These are phyloP conservation scores for Pelargonium citronellum DNA, from an alignment of 441 rosid genomes.

Conservation along the genomic window DNA sequence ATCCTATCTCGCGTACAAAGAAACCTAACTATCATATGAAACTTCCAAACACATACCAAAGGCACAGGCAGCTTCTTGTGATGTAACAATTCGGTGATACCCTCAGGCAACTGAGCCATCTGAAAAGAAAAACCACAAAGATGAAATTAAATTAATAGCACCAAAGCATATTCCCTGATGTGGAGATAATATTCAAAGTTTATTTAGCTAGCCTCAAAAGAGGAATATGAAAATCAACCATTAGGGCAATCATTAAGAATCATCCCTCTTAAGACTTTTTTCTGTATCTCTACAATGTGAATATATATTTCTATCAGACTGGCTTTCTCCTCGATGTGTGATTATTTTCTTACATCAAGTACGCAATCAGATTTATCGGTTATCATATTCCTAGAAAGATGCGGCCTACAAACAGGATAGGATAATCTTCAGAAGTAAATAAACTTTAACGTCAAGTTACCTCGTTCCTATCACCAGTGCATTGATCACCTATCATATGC, in stretches of 20 bases:
- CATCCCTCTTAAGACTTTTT: too few species aligned
- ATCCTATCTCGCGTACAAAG: constrained; percentile 2
- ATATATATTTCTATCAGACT: background rate
- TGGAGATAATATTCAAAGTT: background rate
- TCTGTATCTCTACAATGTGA: background rate
- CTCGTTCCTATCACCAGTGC: constrained; percentile 85
- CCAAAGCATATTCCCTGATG: background rate
- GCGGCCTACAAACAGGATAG: background rate
- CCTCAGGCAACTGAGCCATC: constrained; percentile 97
- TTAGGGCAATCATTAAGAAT: too few species aligned
- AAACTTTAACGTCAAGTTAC: constrained; percentile 33
- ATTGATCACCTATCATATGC: constrained; percentile 68
- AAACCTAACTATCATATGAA: background rate
- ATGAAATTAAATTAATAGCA: constrained; percentile 22
- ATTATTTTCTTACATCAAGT: background rate
- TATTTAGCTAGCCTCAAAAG: too few species aligned
- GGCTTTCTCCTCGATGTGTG: background rate
- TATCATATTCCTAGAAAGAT: background rate
- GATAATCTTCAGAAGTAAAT: background rate
- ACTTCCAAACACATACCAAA: constrained; percentile 48
- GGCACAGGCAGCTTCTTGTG: constrained; percentile 79
- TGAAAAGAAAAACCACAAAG: constrained; percentile 27
- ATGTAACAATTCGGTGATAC: constrained; percentile 81
- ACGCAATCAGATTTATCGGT: background rate
- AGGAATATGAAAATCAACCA: too few species aligned